Base-by-base conservation (phyloP, 208 protist species). In the Acanthamoeba sp. region DNA sequence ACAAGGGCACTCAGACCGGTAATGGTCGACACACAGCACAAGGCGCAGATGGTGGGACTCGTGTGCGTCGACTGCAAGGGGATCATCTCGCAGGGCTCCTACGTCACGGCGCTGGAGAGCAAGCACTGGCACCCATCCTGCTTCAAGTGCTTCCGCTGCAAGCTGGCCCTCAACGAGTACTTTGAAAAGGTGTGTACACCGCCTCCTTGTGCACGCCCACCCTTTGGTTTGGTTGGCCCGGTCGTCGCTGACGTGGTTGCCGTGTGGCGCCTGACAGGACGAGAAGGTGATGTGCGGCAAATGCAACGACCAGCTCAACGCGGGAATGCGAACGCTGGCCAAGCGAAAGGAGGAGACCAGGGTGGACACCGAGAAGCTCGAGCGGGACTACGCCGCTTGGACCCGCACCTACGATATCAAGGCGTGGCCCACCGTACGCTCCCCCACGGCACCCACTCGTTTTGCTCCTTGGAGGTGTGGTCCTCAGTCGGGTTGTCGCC, bases 91-190 rank as follows among this genome's bases (percentile, higher is more conserved):
- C 40, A 84, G n/a, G 73, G 29, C 24, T 34, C 29, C 0, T 84
- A 84, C n/a, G 73, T 84, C 12, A 84, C 73, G 16, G 73, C 73
- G 18, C 73, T 84, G 3, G 40, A 84, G 0, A 84, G 40, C 40
- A 84, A 84, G 73, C 73, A 20, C 22, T 84, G 73, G 73, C 73
- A 84, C 40, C n/a, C 73, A 5, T 24, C 20, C 73, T 84, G 73
- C 73, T 84, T 84, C 40, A 84, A 84, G 40, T 84, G 73, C 42
- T 45, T 38, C 7, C 73, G 73, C 20, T 84, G 73, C 42, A 52
- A 48, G 7, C 38, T 52, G 40, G 5, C 42, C 27, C 40, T 84
- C 27, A 84, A 84, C 42, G 73, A 84, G 20, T 84, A 55, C 73
- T 84, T 52, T 52, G 73, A 84, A 34, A 45, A 52, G 38, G 73